These are phyloP conservation scores for Cronartium ribicola DNA, from an alignment of 1,284 basidiomycete genomes.

Conservation along the genomic window DNA sequence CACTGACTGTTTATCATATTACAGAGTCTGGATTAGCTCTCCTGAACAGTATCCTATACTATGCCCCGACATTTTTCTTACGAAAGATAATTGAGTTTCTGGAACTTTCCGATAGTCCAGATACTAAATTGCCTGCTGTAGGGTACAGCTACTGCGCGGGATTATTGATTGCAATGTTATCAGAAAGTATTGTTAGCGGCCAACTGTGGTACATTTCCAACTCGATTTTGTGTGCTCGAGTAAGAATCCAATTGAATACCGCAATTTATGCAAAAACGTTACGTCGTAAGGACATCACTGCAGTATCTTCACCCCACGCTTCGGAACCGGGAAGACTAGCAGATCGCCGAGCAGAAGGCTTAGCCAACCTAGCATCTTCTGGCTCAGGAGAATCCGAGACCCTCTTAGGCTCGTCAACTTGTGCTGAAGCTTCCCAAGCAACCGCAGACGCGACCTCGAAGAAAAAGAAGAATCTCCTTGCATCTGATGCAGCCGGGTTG, in stretches of 20 bases:
- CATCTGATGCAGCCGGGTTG: neutral
- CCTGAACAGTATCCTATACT: conserved; percentile 9
- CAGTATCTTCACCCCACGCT: neutral
- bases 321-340: neutral
- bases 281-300: conserved; percentile 6
- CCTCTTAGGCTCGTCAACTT: neutral
- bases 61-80: conserved; percentile 5
- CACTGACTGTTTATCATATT: too few relatives aligned
- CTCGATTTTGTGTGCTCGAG: conserved; percentile 9
- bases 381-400: conserved; percentile 4
- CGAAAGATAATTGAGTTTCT: conserved; percentile 8
- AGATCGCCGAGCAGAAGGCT: neutral
- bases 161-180: conserved; percentile 4
- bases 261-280: conserved; percentile 17
- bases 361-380: neutral
- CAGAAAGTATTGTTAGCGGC: conserved; percentile 4
- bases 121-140: neutral
- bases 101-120: neutral
- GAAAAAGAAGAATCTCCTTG: conserved; percentile 1
- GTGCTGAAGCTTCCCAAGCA: neutral
- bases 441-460: neutral
- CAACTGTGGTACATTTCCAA: conserved; percentile 14
- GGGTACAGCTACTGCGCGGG: conserved; percentile 13
- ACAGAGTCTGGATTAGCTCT: conserved; percentile 4
- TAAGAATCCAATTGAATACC: conserved; percentile 15